Evolutionary conservation across 768 basidiomycete species (phyloP).

Genomic region (Tulasnella sp.): DNA sequence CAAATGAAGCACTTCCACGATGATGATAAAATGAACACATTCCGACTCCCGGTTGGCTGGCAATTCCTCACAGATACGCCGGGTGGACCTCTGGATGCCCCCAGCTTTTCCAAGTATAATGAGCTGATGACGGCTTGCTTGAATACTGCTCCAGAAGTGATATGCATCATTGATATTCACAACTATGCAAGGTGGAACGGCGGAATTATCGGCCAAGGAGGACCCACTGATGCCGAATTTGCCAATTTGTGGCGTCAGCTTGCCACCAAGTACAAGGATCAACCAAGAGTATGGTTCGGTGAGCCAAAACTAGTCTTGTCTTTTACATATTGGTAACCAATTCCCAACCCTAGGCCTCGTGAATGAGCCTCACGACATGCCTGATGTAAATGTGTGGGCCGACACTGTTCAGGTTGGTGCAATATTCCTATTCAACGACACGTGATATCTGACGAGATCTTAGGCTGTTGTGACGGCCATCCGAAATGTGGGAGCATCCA

Average conservation of each 20-base stretch:
- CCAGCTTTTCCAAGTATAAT: conserved; percentile 39
- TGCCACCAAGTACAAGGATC: conserved; percentile 35
- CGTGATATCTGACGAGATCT: too few species aligned
- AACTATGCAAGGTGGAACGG: conserved; percentile 35
- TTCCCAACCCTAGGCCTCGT: conserved; percentile 27
- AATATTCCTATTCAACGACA: too few species aligned
- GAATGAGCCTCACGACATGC: conserved; percentile 51
- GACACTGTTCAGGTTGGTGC: conserved; percentile 28
- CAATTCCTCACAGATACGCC: conserved; percentile 29
- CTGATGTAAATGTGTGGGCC: conserved; percentile 38
- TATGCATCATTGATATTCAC: conserved; percentile 42
- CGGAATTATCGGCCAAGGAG: conserved; percentile 48
- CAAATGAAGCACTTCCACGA: conserved; percentile 49
- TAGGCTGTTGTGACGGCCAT: conserved; percentile 52
- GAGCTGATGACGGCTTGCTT: conserved; percentile 40
- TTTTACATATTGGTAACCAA: neutral
- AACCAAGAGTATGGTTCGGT: conserved; percentile 27
- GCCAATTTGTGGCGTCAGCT: conserved; percentile 41
- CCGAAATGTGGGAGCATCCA: conserved; percentile 41
- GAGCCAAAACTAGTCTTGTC: neutral
- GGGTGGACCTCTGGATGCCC: conserved; percentile 31
- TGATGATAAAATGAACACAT: conserved; percentile 33
- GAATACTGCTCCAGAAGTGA: conserved; percentile 34
- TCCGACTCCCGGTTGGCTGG: conserved; percentile 51
- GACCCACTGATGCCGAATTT: conserved; percentile 42